These are phyloP conservation scores for Fusarium succisae DNA, from an alignment of 2,329 filamentous ascomycete species.

Conservation along the genomic window DNA sequence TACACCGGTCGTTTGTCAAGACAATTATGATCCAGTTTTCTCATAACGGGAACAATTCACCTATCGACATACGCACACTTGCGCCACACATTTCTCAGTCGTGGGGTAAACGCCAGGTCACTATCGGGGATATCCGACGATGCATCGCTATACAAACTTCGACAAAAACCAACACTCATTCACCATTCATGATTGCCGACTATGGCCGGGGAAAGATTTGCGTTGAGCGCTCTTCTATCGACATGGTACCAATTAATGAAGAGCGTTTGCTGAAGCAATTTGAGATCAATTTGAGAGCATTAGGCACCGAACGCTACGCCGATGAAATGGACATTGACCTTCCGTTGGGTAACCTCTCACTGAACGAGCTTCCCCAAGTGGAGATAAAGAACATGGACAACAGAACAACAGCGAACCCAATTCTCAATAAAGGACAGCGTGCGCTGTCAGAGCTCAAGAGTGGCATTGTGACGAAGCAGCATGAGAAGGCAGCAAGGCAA, in stretches of 20 bases:
- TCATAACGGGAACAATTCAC: constrained; percentile 70
- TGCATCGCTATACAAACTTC: constrained; percentile 69
- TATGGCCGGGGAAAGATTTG: constrained; percentile 66
- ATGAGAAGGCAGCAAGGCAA: constrained; percentile 53
- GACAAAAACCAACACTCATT: constrained; percentile 44
- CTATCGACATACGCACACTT: constrained; percentile 71
- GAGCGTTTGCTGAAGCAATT: constrained; percentile 65
- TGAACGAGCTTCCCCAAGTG: constrained; percentile 55
- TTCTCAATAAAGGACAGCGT: constrained; percentile 73
- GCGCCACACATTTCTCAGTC: constrained; percentile 70
- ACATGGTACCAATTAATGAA: constrained; percentile 57
- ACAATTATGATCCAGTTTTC: constrained; percentile 74
- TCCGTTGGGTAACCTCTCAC: constrained; percentile 55
- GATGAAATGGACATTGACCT: constrained; percentile 42
- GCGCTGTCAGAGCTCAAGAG: constrained; percentile 75
- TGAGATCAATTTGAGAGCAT: constrained; percentile 58
- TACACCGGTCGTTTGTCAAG: constrained; percentile 74
- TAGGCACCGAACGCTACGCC: constrained; percentile 51
- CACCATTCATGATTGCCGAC: constrained; percentile 58
- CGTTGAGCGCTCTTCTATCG: constrained; percentile 61
- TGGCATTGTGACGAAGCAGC: constrained; percentile 63
- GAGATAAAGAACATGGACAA: constrained; percentile 47
- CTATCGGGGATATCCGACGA: constrained; percentile 70
- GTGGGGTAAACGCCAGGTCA: constrained; percentile 78
- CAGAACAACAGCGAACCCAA: constrained; percentile 59